phyloP scores from a whole-genome alignment of 1,139 yeast species.

The Candida pseudoviswanathii region DNA sequence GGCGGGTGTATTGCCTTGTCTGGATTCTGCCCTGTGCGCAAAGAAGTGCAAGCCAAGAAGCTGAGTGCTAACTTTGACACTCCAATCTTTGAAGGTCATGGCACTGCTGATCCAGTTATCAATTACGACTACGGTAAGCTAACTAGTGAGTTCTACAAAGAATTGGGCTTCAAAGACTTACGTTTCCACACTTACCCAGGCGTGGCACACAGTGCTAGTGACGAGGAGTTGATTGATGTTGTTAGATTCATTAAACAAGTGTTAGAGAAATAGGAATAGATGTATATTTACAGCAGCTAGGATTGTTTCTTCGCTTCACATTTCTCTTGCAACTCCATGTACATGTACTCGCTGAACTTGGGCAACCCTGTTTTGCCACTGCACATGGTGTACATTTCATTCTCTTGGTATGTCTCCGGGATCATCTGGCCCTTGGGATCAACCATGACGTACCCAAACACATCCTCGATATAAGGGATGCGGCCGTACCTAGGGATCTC shows the following conservation, averaged over 20 bases:
- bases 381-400: slow-evolving; percentile 60
- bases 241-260: slow-evolving; percentile 47
- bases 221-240: slow-evolving; percentile 65
- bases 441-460: slow-evolving; percentile 70
- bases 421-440: slow-evolving; percentile 57
- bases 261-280: slow-evolving; percentile 7
- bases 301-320: slow-evolving; percentile 9
- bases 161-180: slow-evolving; percentile 54
- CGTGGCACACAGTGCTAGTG: slow-evolving; percentile 66
- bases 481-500: slow-evolving; percentile 68
- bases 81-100: slow-evolving; percentile 90
- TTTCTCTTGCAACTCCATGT: slow-evolving; percentile 40
- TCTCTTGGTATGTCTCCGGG: slow-evolving; percentile 57
- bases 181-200: slow-evolving; percentile 63
- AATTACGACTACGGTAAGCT: slow-evolving; percentile 47
- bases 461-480: slow-evolving; percentile 72
- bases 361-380: slow-evolving; percentile 58
- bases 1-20: slow-evolving; percentile 82
- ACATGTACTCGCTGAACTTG: slow-evolving; percentile 56
- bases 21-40: slow-evolving; percentile 69
- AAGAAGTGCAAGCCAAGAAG: slow-evolving; percentile 32
- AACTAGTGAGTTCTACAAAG: slow-evolving; percentile 49
- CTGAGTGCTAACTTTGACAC: slow-evolving; percentile 53
- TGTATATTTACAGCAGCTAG: neutral
- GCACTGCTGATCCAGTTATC: slow-evolving; percentile 73